These are phyloP conservation scores for Lenzites betulinus DNA, from an alignment of 768 basidiomycete species.

Conservation along the genomic window DNA sequence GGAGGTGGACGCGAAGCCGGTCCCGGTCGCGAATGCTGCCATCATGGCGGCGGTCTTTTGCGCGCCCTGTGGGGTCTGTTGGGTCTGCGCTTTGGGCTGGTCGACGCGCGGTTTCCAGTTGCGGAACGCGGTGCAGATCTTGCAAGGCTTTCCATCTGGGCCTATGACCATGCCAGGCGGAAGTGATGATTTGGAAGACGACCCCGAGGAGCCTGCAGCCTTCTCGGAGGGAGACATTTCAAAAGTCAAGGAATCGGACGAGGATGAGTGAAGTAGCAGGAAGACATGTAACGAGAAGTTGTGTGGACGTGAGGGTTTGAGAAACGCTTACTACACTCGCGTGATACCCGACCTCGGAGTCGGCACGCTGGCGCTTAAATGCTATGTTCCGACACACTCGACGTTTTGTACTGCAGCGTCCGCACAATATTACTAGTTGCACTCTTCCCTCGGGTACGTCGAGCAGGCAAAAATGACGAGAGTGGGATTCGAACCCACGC, in stretches of 20 bases:
- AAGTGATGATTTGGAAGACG: slow-evolving; percentile 29
- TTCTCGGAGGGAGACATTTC: neutral
- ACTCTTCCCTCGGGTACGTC: no score
- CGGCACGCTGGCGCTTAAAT: neutral
- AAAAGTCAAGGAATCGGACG: no score
- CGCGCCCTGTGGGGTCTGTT: neutral
- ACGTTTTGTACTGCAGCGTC: no score
- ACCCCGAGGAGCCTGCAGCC: neutral
- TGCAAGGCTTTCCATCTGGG: slow-evolving; percentile 94
- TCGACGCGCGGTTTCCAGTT: slow-evolving; percentile 54
- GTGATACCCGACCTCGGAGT: neutral
- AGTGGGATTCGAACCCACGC: slow-evolving; percentile 57
- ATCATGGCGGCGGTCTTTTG: slow-evolving; percentile 39
- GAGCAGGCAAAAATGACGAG: slow-evolving; percentile 6
- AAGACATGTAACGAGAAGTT: no score
- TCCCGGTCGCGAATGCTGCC: slow-evolving; percentile 37
- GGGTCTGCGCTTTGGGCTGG: slow-evolving; percentile 28
- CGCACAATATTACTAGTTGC: no score
- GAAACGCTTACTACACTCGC: no score
- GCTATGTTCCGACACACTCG: no score
- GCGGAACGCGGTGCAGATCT: slow-evolving; percentile 83
- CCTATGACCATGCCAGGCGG: slow-evolving; percentile 88
- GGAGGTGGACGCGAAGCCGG: slow-evolving; percentile 25
- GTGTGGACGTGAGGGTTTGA: no score
- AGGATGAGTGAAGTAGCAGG: no score